These are phyloP conservation scores for Xylariaceae sp. DNA, from an alignment of 2,329 filamentous ascomycete genomes.

Conservation along the genomic window DNA sequence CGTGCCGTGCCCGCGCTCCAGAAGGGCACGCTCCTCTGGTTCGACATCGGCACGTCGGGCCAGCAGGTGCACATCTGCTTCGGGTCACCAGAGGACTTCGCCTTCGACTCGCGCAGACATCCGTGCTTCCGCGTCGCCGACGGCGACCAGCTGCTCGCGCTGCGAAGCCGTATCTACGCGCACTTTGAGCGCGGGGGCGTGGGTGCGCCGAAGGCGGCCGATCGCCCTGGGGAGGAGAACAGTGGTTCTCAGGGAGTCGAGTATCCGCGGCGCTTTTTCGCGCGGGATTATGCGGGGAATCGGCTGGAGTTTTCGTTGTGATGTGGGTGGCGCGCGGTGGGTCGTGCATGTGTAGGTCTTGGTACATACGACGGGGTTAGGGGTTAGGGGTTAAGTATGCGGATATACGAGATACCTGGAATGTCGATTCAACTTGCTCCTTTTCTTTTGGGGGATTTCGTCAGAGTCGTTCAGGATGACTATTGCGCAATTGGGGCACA, in stretches of 20 bases:
- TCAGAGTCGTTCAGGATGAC: neutral
- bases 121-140: conserved; percentile 53
- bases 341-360: too few relatives aligned
- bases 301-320: conserved; percentile 48
- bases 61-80: conserved; percentile 54
- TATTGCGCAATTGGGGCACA: too few relatives aligned
- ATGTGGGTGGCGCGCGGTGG: neutral
- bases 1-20: conserved; percentile 50
- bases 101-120: conserved; percentile 42
- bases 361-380: neutral
- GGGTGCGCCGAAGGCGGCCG: conserved; percentile 48
- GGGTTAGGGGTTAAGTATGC: neutral
- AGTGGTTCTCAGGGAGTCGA: conserved; percentile 48
- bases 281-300: conserved; percentile 52
- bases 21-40: conserved; percentile 50
- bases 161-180: conserved; percentile 47
- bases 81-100: conserved; percentile 34
- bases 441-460: too few relatives aligned
- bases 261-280: conserved; percentile 59
- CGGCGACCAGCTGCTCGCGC: conserved; percentile 40
- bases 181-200: conserved; percentile 45
- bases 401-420: neutral
- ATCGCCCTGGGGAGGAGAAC: conserved; percentile 46
- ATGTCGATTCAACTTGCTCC: neutral
- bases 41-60: conserved; percentile 49